phyloP scores from a whole-genome alignment of 371 early-diverging fungal species.

The Rhizopus microsporus region DNA sequence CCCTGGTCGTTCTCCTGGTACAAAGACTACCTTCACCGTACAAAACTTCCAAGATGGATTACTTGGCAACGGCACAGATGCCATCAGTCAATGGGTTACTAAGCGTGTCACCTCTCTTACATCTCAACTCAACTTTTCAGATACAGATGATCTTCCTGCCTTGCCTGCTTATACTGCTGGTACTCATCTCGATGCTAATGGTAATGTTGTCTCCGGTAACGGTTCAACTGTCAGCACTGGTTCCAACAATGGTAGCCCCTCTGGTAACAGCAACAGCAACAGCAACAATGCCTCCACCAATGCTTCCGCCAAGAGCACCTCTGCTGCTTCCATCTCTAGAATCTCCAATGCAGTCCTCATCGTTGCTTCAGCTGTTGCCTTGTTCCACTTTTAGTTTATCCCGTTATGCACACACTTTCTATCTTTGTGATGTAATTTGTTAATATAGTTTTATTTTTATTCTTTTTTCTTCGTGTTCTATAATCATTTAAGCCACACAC shows the following conservation, averaged over 20 bases:
- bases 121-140: conserved; percentile 34
- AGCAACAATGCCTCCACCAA: background rate
- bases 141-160: conserved; percentile 43
- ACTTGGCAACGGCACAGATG: conserved; percentile 26
- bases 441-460: no score
- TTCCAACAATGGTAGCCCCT: background rate
- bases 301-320: background rate
- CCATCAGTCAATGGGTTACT: conserved; percentile 39
- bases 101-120: conserved; percentile 33
- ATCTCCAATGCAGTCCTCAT: background rate
- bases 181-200: conserved; percentile 28
- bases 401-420: no score
- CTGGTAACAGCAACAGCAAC: background rate
- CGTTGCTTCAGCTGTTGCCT: background rate
- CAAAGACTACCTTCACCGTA: conserved; percentile 35
- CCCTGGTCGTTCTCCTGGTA: conserved; percentile 47
- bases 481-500: no score
- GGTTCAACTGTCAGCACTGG: conserved; percentile 9
- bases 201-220: conserved; percentile 19
- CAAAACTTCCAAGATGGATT: conserved; percentile 45
- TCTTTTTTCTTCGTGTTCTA: no score
- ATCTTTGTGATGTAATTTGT: no score
- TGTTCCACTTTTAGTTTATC: background rate
- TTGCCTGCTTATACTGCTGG: conserved; percentile 37
- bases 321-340: background rate